Percentiles rank a stretch among this genome's conserved stretches.
These are phyloP conservation scores for Fraxinus ornus DNA, from an alignment of 305 asterid genomes.

Conservation along the genomic window DNA sequence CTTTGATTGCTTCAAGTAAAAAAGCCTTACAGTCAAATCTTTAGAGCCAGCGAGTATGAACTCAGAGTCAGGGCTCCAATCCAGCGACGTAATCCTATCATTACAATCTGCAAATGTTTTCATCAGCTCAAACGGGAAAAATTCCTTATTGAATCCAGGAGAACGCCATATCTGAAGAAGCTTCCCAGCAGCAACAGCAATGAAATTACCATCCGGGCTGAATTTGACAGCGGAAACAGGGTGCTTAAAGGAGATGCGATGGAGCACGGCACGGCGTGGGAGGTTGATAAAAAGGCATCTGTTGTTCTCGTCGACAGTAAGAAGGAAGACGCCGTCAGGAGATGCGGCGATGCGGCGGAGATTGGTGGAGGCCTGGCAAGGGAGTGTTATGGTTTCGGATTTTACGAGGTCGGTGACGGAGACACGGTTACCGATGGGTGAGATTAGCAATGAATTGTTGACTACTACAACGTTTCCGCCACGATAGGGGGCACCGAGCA, in stretches of 20 bases:
- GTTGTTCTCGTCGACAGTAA: conserved; percentile 84
- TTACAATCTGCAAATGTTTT: conserved; percentile 76
- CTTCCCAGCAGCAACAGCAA: conserved; percentile 87
- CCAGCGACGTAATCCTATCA: conserved; percentile 61
- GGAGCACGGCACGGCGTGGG: conserved; percentile 75
- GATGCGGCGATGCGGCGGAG: conserved; percentile 82
- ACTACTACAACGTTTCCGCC: conserved; percentile 79
- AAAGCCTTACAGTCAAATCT: conserved; percentile 77
- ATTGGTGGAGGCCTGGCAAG: conserved; percentile 84
- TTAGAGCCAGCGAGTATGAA: conserved; percentile 78
- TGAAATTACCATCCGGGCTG: conserved; percentile 74
- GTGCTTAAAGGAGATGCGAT: conserved; percentile 68
- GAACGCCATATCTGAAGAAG: conserved; percentile 91
- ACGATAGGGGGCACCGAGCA: conserved; percentile 96
- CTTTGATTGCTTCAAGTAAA: conserved; percentile 46
- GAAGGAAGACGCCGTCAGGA: conserved; percentile 73
- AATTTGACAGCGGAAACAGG: conserved; percentile 61
- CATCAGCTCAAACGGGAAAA: conserved; percentile 84
- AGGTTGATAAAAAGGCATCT: conserved; percentile 81
- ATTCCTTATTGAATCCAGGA: conserved; percentile 83
- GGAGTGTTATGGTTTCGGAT: conserved; percentile 73
- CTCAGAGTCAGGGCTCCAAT: conserved; percentile 83
- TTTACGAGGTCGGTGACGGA: conserved; percentile 84
- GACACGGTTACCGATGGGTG: conserved; percentile 88
- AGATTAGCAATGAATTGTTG: conserved; percentile 54